Conservation (phyloP, 495 filamentous ascomycete genomes). For the Immersiella caudata region DNA sequence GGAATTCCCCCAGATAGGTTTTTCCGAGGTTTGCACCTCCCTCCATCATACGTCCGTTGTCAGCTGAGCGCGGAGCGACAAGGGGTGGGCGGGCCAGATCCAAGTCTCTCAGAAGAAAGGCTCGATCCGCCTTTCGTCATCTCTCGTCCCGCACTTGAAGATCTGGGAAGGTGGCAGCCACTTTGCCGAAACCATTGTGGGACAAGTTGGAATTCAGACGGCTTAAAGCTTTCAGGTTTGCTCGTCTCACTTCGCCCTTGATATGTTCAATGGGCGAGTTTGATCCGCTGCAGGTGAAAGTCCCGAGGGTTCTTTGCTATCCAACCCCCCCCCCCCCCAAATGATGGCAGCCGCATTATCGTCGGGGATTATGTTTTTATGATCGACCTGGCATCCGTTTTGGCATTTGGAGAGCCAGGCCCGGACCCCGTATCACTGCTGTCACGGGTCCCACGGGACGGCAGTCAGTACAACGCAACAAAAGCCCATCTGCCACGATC, state of each 20-base stretch:
- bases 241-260: not conserved
- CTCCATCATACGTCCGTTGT: not conserved
- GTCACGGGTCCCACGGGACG: not conserved
- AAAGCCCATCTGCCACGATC: not conserved
- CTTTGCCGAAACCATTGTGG: constrained; percentile 4
- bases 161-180: not conserved
- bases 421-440: constrained; percentile 15
- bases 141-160: constrained; percentile 11
- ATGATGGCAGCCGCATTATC: constrained; percentile 19
- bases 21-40: not conserved
- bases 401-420: constrained; percentile 12
- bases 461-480: not conserved
- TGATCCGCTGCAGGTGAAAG: constrained; percentile 11
- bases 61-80: constrained; percentile 4
- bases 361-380: constrained; percentile 27
- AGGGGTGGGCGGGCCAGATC: not conserved
- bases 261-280: constrained; percentile 16
- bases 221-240: constrained; percentile 5
- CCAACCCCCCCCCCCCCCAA: not conserved
- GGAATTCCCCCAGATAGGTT: not conserved
- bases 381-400: constrained; percentile 21
- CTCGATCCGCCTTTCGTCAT: constrained; percentile 22
- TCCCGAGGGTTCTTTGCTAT: not conserved
- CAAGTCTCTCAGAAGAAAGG: constrained; percentile 8
- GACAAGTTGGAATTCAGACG: not conserved